Percentiles rank a stretch among this genome's conserved stretches.
Conservation (phyloP, 1,284 basidiomycete species). For the Cystobasidium sp. region DNA sequence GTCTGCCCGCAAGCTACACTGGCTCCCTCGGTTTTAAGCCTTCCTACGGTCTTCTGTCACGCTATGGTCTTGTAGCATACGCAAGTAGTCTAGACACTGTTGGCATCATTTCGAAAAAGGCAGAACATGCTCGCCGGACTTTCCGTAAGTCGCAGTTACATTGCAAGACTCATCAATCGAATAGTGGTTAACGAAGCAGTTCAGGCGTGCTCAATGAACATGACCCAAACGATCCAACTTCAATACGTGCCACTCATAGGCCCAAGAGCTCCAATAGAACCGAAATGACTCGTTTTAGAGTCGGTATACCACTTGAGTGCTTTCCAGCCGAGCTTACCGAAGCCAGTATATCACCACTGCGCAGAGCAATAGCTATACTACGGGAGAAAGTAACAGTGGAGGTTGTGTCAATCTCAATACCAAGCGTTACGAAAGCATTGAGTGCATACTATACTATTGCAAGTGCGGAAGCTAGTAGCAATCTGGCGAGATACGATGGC, state of each 20-base stretch:
- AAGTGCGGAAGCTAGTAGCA: conserved; percentile 91
- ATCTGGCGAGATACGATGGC: conserved; percentile 88
- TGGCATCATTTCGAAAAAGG: conserved; percentile 72
- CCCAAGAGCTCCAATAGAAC: conserved; percentile 19
- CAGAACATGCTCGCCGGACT: conserved; percentile 63
- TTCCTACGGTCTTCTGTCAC: conserved; percentile 86
- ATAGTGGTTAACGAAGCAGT: not conserved
- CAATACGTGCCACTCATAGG: conserved; percentile 61
- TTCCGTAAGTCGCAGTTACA: conserved; percentile 64
- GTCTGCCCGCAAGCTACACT: conserved; percentile 91
- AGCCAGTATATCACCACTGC: conserved; percentile 62
- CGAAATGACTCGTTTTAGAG: conserved; percentile 57
- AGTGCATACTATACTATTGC: conserved; percentile 96
- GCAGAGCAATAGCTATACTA: conserved; percentile 63
- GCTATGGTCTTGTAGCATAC: conserved; percentile 89
- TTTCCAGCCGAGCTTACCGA: conserved; percentile 73
- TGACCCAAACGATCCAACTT: conserved; percentile 83
- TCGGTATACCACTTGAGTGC: conserved; percentile 75
- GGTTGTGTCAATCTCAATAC: conserved; percentile 75
- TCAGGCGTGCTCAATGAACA: conserved; percentile 68
- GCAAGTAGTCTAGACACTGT: conserved; percentile 95
- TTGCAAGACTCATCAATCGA: not conserved
- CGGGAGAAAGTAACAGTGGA: conserved; percentile 66
- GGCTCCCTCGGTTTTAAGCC: conserved; percentile 92
- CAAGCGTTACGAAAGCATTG: conserved; percentile 75